These are phyloP conservation scores for Tolypocladium nubicola DNA, from an alignment of 2,329 filamentous ascomycete species.

Conservation along the genomic window DNA sequence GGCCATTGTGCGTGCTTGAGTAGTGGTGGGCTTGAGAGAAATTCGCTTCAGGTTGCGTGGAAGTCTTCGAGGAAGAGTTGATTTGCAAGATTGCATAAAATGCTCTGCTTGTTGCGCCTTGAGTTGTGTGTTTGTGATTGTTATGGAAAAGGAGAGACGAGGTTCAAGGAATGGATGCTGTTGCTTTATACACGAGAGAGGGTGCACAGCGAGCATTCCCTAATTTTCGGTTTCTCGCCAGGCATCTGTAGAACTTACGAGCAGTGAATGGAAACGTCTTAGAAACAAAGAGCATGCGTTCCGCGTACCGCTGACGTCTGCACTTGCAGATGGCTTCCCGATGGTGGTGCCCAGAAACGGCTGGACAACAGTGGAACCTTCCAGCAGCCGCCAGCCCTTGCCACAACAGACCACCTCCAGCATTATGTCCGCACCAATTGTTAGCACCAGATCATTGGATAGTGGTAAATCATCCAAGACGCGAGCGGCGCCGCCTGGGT, in stretches of 20 bases:
- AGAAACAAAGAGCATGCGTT: background rate
- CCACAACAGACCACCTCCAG: background rate
- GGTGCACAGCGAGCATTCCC: slow-evolving; percentile 5
- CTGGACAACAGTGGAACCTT: slow-evolving; percentile 15
- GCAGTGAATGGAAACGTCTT: background rate
- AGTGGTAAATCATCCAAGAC: background rate
- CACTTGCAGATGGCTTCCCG: background rate
- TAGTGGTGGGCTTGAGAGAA: slow-evolving; percentile 10
- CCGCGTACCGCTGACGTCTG: slow-evolving; percentile 5
- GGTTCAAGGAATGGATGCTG: slow-evolving; percentile 4
- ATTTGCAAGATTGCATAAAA: slow-evolving; percentile 13
- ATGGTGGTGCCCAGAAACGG: slow-evolving; percentile 5
- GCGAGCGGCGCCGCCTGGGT: background rate
- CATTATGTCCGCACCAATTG: too few relatives aligned
- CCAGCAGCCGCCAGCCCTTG: slow-evolving; percentile 1
- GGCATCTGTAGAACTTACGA: slow-evolving; percentile 13
- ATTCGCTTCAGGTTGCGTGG: slow-evolving; percentile 15
- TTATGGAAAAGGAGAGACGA: slow-evolving; percentile 12
- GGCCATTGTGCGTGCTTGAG: slow-evolving; percentile 38
- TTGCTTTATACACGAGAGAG: slow-evolving; percentile 19
- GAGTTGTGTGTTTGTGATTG: slow-evolving; percentile 6
- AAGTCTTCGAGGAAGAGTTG: slow-evolving; percentile 12
- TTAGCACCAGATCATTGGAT: background rate
- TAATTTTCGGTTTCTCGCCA: slow-evolving; percentile 7
- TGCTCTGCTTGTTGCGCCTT: slow-evolving; percentile 12